Base-by-base conservation (phyloP, 2,329 filamentous ascomycete genomes). In the Penicillium sp. region DNA sequence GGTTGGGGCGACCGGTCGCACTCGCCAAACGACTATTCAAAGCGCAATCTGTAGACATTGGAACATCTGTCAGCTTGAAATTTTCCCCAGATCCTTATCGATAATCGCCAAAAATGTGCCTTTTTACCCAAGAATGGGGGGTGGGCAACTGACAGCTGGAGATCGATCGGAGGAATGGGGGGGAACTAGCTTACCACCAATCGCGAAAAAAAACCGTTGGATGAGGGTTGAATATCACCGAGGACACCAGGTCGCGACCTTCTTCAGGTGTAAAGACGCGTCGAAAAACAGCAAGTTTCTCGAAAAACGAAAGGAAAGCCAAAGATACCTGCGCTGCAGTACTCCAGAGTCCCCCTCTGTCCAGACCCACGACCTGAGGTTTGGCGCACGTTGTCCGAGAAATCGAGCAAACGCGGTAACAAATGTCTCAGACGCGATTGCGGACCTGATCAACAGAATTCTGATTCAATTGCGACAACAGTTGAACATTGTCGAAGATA, bases 321-420 rank as follows among this genome's bases (percentile, higher is more conserved):
- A 44, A 57, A 61, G 56, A 56, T 63, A 66, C 64, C 69, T 72
- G 69, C 69, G 57, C 69, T 64, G 69, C 69, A 71, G 61, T 59
- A 55, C 61, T 64, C 59, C 45, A 55, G 42, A 61, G 61, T 61
- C 57, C 59, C 64, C 52, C 50, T 46, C 64, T 60, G 61, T 57
- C 53, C 59, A 55, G 58, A 57, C 62, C 59, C 59, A 61, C 64
- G 57, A 55, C 53, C 61, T 50, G 59, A 56, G 60, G 31, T 55
- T 50, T 22, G 58, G 52, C 58, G 62, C 65, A 66, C 60, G 64
- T 62, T 65, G 61, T 50, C 50, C 60, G 46, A 49, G 55, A 59
- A 59, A 52, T 58, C 57, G 60, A 64, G 63, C 62, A 61, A 69
- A 66, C 56, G 62, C 60, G 57, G 58, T 47, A 34, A 60, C 26